Base-by-base conservation (phyloP, 805 yeast species). In the Myxozyma monticola region DNA sequence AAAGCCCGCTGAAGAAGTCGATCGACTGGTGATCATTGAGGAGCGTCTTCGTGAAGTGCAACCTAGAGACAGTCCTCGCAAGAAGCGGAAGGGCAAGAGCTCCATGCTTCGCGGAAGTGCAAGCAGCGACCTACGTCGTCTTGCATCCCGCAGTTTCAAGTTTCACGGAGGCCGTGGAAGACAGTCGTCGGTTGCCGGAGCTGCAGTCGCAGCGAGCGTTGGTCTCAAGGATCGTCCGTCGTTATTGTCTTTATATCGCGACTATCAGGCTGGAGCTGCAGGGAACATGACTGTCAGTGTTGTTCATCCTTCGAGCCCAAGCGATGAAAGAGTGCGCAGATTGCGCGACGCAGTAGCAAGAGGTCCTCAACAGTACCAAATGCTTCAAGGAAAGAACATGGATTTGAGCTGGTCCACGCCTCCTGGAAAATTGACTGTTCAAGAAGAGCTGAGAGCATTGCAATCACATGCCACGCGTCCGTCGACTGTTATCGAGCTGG, bases 201-300 rank as follows among this genome's bases (percentile, higher is more conserved):
- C 46, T 12, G 39, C 49, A 10, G 6, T 43, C 1, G 47, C 55
- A 15, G 44, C 37, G 14, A 21, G 35, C 12, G 37, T 33, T 2
- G 38, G 40, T 8, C 39, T 47, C 15, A 49, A 46, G 15, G 56
- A 47, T 20, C 48, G 52, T 3, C 52, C 56, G 28, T 51, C 56
- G 17, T 29, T 51, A 22, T 29, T 48, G 28, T 47, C 56, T 4
- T 40, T 51, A 8, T 51, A 51, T 36, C 30, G 28, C 21, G 56
- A 51, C 12, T 47, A 47, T 41, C 45, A 37, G 29, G 31, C 45
- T 8, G 54, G 52, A 8, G 10, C 38, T 28, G 31, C 31, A 28
- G 31, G 31, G 31, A 14, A 14, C 14, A 8, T 24, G 18, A 37
- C 43, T 15, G 24, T 38, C 20, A 30, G 17, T 9, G 42, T 30